Evolutionary conservation across 75 land plant genomes (phyloP), one percentile per base, ranked within the genome.

Genomic region (Cryptomeria japonica): DNA sequence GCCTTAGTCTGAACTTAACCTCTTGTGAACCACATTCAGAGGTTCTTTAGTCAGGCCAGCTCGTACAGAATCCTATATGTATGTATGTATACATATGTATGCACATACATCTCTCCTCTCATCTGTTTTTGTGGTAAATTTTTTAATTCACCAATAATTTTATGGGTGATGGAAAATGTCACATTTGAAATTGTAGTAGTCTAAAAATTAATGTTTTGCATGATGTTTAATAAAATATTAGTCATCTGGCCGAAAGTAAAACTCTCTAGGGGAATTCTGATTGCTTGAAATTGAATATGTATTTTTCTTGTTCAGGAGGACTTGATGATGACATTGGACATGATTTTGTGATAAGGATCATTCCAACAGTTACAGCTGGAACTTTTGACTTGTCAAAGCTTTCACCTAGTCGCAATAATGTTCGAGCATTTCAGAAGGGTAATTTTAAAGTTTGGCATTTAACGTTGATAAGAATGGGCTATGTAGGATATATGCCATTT

Each of bases 301-400:
- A 22, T 28, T 80, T 34, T 16, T 38, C 22, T 19, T 73, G 80
- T 79, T 37, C 88, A 89, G 91, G 85, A 53, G 87, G 79, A 46
- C 46, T 82, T 80, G 91, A 86, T 18, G 46, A n/a, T 41, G 87
- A 87, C 18, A 32, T 82, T 42, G 83, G 86, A 19, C 75, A 91
- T 78, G 92, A 89, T 31, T 90, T 95, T 87, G 89, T 76, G 51
- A 80, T 97, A 37, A 91, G 96, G 79, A 75, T 97, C 41, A 91
- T 97, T 36, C 98, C 99, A 32, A 91, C 96, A 4, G 90, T 94
- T 34, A 82, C 90, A 22, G 80, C 87, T 36, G 88, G 88, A 53
- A 58, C 92, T n/a, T 97, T 97, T 85, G 87, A 87, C 78, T 72
- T 88, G 46, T 61, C 93, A 47, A 96, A 94, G 82, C 89, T 97